Evolutionary conservation across 1,284 basidiomycete species (phyloP), one percentile per base, ranked within the genome.

Genomic region (Cryptococcus sp.): DNA sequence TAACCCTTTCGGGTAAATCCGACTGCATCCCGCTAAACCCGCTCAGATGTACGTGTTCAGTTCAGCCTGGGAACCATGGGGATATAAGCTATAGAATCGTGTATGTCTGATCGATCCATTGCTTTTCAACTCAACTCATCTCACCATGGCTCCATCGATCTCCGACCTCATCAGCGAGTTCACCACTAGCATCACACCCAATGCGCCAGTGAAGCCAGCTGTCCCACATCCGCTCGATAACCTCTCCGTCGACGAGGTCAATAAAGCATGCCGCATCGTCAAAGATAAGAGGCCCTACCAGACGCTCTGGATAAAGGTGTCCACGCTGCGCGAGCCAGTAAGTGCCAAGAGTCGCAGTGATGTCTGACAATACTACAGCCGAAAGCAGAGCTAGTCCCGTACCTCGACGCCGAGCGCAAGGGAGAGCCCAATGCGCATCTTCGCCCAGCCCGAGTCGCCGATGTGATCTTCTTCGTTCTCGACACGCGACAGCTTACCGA

Each of bases 401-500:
- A 42, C 19, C 41, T 42, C 41, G 41, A 42, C 19, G 41, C 41
- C 19, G 41, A 42, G 19, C 41, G 41, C 19, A 16, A 17, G 16
- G 19, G 19, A 16, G 41, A 16, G 41, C 41, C 19, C 16, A 42
- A 42, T 42, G 19, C 41, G 19, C 16, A 17, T 16, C 16, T 17
- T 17, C 16, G 19, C 16, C 41, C 41, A 3, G 41, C 41, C 19
- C 16, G 41, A 19, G 16, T 42, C 5, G 41, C 19, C 16, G 41
- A 42, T 19, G 41, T 42, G 48, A 47, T 61, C 50, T 61, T 53
- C 54, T 58, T 53, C 52, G 50, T 58, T 23, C 50, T 53, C 25
- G n/a, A 50, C n/a, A 58, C 60, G 23, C 51, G 38, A 16, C 35
- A 41, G 15, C 20, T 63, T 13, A 42, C 57, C 35, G 58, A 60